These are phyloP conservation scores for Naganishia onofrii DNA, from an alignment of 768 basidiomycete genomes.

Conservation along the genomic window DNA sequence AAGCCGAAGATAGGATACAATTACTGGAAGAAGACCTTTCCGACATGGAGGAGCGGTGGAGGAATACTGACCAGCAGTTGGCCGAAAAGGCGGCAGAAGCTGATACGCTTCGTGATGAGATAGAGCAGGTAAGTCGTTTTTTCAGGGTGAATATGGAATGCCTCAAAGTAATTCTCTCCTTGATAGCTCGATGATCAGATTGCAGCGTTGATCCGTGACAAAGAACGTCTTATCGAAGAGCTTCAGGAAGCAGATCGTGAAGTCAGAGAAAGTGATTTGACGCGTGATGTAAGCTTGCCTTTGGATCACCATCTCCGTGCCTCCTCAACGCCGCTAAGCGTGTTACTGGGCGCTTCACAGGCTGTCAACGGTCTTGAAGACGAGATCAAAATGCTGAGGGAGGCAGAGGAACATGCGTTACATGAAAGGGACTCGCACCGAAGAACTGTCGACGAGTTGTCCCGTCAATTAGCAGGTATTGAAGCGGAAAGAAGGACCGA, in stretches of 20 bases:
- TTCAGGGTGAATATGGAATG: neutral
- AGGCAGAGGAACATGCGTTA: slow-evolving; percentile 24
- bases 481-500: slow-evolving; percentile 30
- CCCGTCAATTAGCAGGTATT: slow-evolving; percentile 53
- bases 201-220: slow-evolving; percentile 34
- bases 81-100: slow-evolving; percentile 72
- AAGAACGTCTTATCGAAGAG: slow-evolving; percentile 37
- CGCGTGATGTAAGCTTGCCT: slow-evolving; percentile 7
- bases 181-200: slow-evolving; percentile 20
- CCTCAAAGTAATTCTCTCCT: neutral
- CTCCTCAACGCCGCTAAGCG: neutral
- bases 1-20: slow-evolving; percentile 18
- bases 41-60: slow-evolving; percentile 28
- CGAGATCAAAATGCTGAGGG: slow-evolving; percentile 9
- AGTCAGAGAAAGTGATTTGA: slow-evolving; percentile 19
- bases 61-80: slow-evolving; percentile 56
- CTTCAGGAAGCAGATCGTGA: slow-evolving; percentile 19
- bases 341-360: neutral
- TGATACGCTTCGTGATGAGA: slow-evolving; percentile 50
- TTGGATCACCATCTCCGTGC: neutral
- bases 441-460: slow-evolving; percentile 39
- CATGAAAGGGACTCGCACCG: slow-evolving; percentile 33
- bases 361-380: slow-evolving; percentile 13
- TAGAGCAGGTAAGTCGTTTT: slow-evolving; percentile 13
- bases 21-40: slow-evolving; percentile 27